phyloP scores from a whole-genome alignment of 768 basidiomycete genomes.

The Cystofilobasidium capitatum region DNA sequence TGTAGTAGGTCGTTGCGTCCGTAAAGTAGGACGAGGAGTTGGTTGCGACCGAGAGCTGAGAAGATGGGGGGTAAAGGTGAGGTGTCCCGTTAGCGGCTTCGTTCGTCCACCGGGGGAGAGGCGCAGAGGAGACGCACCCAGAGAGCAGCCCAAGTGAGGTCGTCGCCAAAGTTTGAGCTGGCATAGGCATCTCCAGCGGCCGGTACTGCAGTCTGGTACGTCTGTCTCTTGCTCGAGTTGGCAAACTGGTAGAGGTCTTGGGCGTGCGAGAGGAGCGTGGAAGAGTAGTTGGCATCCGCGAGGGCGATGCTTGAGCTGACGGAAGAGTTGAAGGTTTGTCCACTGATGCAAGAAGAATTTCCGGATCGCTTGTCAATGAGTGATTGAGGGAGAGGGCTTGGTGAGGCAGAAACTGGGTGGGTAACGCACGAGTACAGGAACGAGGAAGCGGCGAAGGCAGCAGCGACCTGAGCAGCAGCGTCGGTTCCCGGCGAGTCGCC shows the following conservation, averaged over 20 bases:
- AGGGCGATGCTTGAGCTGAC: slow-evolving; percentile 50
- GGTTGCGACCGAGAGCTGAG: slow-evolving; percentile 65
- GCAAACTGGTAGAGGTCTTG: slow-evolving; percentile 66
- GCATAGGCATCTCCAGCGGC: slow-evolving; percentile 55
- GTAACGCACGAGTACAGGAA: slow-evolving; percentile 54
- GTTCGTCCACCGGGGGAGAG: not conserved
- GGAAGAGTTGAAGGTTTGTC: slow-evolving; percentile 38
- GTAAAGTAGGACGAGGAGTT: slow-evolving; percentile 53
- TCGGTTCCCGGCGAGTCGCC: slow-evolving; percentile 74
- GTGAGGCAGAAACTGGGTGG: too few species aligned
- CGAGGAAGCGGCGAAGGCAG: slow-evolving; percentile 80
- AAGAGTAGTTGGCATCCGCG: slow-evolving; percentile 61
- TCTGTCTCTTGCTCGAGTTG: slow-evolving; percentile 44
- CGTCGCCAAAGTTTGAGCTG: slow-evolving; percentile 62
- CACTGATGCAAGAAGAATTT: slow-evolving; percentile 36
- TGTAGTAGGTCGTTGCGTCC: slow-evolving; percentile 57
- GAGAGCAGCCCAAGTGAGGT: slow-evolving; percentile 42
- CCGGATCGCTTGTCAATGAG: not conserved
- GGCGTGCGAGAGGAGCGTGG: slow-evolving; percentile 62
- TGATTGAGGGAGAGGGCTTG: not conserved
- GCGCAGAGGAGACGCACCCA: slow-evolving; percentile 31
- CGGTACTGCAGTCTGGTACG: slow-evolving; percentile 51
- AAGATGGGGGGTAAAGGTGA: slow-evolving; percentile 36
- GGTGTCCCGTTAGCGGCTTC: slow-evolving; percentile 5
- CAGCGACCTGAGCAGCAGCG: slow-evolving; percentile 69